phyloP scores from a whole-genome alignment of 2,329 filamentous ascomycete species.

The Myriosclerotinia curreyana region DNA sequence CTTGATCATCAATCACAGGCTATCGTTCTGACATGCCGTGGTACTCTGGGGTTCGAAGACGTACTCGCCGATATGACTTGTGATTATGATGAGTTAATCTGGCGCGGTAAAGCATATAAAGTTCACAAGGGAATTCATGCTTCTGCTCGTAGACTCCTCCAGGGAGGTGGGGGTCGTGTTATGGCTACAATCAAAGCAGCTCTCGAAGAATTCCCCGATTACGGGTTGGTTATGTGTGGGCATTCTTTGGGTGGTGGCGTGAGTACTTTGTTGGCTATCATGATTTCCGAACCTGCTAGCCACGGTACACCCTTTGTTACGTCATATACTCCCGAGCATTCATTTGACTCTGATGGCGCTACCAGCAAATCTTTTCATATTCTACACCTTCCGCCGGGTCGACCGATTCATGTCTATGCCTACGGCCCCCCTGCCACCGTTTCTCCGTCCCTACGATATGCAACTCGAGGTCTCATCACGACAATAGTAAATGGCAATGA shows the following conservation, averaged over 20 bases:
- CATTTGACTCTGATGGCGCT: conserved; percentile 53
- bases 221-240: conserved; percentile 54
- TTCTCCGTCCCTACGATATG: conserved; percentile 65
- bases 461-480: conserved; percentile 71
- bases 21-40: conserved; percentile 53
- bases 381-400: conserved; percentile 59
- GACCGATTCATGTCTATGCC: conserved; percentile 75
- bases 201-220: conserved; percentile 53
- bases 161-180: conserved; percentile 49
- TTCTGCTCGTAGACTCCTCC: conserved; percentile 50
- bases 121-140: conserved; percentile 57
- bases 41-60: conserved; percentile 56
- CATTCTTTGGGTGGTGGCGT: conserved; percentile 56
- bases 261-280: conserved; percentile 52
- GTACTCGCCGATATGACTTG: conserved; percentile 57
- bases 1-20: conserved; percentile 56
- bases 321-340: conserved; percentile 67
- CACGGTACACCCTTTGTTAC: conserved; percentile 48
- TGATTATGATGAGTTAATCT: conserved; percentile 50
- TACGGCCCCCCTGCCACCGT: conserved; percentile 74
- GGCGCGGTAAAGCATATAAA: conserved; percentile 51
- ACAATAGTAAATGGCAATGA: conserved; percentile 71
- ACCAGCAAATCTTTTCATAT: conserved; percentile 29
- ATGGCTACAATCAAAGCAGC: conserved; percentile 52
- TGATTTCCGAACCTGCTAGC: conserved; percentile 49